These are phyloP conservation scores for Lactarius sanguifluus DNA, from an alignment of 768 basidiomycete genomes.

Conservation along the genomic window DNA sequence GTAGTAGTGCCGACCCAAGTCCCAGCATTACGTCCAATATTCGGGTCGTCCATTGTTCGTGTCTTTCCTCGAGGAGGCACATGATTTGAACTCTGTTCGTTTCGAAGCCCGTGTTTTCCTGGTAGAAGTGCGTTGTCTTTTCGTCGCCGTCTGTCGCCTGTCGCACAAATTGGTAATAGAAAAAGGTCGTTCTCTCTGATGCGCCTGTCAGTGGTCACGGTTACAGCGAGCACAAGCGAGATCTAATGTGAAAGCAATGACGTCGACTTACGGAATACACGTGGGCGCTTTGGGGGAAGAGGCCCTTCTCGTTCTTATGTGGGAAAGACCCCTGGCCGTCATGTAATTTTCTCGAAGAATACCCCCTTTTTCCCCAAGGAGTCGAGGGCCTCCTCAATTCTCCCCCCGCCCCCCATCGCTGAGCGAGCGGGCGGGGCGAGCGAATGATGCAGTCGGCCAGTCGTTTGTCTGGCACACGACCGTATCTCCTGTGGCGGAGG, in stretches of 20 bases:
- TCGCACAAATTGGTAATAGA: neutral
- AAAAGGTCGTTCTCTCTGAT: slow-evolving; percentile 1
- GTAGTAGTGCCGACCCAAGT: neutral
- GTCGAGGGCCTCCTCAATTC: neutral
- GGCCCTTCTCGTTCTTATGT: neutral
- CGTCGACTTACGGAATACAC: slow-evolving; percentile 10
- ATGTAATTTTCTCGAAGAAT: neutral
- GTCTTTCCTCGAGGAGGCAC: no score
- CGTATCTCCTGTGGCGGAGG: neutral
- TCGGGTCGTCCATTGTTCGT: neutral
- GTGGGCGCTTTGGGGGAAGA: neutral
- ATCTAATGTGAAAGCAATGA: neutral
- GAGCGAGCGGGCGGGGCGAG: neutral
- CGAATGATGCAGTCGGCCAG: neutral
- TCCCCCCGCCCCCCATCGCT: neutral
- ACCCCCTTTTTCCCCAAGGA: neutral
- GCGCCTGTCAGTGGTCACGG: slow-evolving; percentile 1
- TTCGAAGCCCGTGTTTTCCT: slow-evolving; percentile 1
- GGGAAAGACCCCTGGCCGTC: neutral
- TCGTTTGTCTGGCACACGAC: neutral
- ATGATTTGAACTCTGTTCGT: slow-evolving; percentile 5
- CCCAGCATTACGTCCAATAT: slow-evolving; percentile 8
- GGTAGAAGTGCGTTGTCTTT: neutral
- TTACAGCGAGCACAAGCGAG: slow-evolving; percentile 1
- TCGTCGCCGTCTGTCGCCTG: neutral